phyloP scores from a whole-genome alignment of 2,329 filamentous ascomycete genomes.

The Fusarium sp. region DNA sequence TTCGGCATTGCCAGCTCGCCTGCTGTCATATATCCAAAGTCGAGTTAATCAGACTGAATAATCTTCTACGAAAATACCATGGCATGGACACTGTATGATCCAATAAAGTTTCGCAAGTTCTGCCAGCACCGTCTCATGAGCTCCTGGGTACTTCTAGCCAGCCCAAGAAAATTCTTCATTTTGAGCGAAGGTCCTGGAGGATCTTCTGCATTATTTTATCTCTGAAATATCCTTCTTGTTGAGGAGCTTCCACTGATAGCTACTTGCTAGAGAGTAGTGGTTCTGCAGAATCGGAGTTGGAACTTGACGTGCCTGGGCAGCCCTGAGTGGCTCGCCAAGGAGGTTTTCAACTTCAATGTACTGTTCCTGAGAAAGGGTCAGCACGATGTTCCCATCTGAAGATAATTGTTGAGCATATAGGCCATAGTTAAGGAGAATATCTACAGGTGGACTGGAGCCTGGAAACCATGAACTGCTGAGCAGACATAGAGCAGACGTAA shows the following conservation, averaged over 20 bases:
- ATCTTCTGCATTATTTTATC: neutral
- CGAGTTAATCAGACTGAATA: no score
- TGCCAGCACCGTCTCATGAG: no score
- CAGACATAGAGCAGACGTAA: neutral
- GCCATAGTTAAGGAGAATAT: neutral
- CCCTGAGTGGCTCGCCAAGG: conserved; percentile 43
- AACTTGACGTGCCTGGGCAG: conserved; percentile 34
- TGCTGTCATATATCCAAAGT: no score
- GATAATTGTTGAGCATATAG: neutral
- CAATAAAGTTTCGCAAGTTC: no score
- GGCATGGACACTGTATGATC: no score
- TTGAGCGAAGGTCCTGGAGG: neutral
- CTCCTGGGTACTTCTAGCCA: neutral
- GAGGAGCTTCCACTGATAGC: conserved; percentile 43
- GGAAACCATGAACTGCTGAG: neutral
- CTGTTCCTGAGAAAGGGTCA: conserved; percentile 36
- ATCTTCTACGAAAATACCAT: no score
- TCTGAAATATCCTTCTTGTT: conserved; percentile 10
- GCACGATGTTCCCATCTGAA: neutral
- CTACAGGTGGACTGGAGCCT: neutral
- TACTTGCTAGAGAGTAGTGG: conserved; percentile 38
- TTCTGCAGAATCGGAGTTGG: conserved; percentile 32
- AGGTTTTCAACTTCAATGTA: conserved; percentile 46
- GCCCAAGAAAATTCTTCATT: neutral
- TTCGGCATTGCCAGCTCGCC: no score